Percentiles rank a stretch among this genome's conserved stretches.
These are phyloP conservation scores for Fusarium multiceps DNA, from an alignment of 2,329 filamentous ascomycete species.

Conservation along the genomic window DNA sequence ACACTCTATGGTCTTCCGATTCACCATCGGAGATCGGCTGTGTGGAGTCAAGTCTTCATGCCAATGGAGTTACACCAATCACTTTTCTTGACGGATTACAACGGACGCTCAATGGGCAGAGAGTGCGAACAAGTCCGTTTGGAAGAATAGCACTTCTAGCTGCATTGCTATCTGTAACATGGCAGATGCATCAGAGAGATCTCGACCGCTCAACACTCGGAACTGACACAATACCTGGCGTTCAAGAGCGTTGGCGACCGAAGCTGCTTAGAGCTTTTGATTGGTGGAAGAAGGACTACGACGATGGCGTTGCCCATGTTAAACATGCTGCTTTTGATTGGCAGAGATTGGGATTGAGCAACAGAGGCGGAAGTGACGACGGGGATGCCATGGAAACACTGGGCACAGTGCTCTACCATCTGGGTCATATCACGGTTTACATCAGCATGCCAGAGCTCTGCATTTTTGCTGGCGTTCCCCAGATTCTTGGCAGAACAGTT, in stretches of 20 bases:
- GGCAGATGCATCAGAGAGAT: constrained; percentile 47
- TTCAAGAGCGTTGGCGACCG: constrained; percentile 46
- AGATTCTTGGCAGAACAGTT: constrained; percentile 46
- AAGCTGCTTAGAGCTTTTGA: constrained; percentile 45
- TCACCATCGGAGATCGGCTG: constrained; percentile 46
- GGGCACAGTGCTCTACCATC: constrained; percentile 45
- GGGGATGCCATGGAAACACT: constrained; percentile 45
- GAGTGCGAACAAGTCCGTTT: constrained; percentile 45
- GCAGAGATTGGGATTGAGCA: constrained; percentile 44
- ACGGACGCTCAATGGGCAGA: constrained; percentile 44
- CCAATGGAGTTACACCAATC: constrained; percentile 44
- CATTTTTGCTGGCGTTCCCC: constrained; percentile 44
- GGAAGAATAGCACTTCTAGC: constrained; percentile 43
- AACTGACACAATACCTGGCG: constrained; percentile 41
- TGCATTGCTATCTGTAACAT: constrained; percentile 43
- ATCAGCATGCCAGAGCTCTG: constrained; percentile 48
- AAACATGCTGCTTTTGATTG: constrained; percentile 46
- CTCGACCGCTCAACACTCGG: constrained; percentile 44
- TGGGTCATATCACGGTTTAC: constrained; percentile 46
- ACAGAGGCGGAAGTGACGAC: constrained; percentile 44
- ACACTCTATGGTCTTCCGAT: constrained; percentile 46
- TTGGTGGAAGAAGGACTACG: constrained; percentile 48
- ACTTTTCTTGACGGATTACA: constrained; percentile 46
- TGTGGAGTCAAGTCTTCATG: constrained; percentile 46
- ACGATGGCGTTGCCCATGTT: constrained; percentile 45